Evolutionary conservation across 2,329 filamentous ascomycete genomes (phyloP).

Genomic region (Fusarium tricinctum): DNA sequence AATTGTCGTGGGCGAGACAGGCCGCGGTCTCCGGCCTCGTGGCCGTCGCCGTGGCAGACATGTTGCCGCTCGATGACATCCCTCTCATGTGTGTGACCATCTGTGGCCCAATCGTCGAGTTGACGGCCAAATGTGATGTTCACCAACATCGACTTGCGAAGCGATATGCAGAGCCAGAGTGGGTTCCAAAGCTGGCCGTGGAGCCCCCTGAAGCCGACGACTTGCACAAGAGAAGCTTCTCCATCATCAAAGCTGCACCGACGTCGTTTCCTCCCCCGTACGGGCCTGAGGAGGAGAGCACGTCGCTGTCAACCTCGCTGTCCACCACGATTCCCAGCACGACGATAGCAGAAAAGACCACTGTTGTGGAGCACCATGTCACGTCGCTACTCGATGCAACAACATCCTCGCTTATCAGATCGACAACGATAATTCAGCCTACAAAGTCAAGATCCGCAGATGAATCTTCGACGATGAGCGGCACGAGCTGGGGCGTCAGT

Average conservation of each 20-base stretch:
- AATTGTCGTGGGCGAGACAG: slow-evolving; percentile 42
- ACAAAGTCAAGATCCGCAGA: slow-evolving; percentile 14
- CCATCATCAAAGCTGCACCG: slow-evolving; percentile 52
- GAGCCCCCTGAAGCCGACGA: slow-evolving; percentile 30
- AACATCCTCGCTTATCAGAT: slow-evolving; percentile 13
- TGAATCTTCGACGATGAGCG: slow-evolving; percentile 12
- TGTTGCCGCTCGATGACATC: slow-evolving; percentile 55
- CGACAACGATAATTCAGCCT: slow-evolving; percentile 19
- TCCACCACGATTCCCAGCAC: slow-evolving; percentile 29
- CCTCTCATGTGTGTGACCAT: slow-evolving; percentile 58
- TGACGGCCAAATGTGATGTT: slow-evolving; percentile 56
- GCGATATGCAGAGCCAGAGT: slow-evolving; percentile 38
- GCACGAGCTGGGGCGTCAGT: slow-evolving; percentile 18
- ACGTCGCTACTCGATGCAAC: slow-evolving; percentile 13
- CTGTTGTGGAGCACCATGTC: slow-evolving; percentile 15
- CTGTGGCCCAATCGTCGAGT: slow-evolving; percentile 60
- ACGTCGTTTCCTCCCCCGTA: slow-evolving; percentile 50
- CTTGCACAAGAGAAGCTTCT: slow-evolving; percentile 48
- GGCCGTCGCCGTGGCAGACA: slow-evolving; percentile 49
- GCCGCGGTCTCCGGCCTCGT: slow-evolving; percentile 51
- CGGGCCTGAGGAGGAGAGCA: slow-evolving; percentile 18
- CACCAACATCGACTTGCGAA: slow-evolving; percentile 49
- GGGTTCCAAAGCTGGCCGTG: slow-evolving; percentile 44
- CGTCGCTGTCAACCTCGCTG: slow-evolving; percentile 23
- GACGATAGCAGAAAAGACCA: slow-evolving; percentile 14